These are phyloP conservation scores for Boehmeria nivea DNA, from an alignment of 306 rosid species.

Conservation along the genomic window DNA sequence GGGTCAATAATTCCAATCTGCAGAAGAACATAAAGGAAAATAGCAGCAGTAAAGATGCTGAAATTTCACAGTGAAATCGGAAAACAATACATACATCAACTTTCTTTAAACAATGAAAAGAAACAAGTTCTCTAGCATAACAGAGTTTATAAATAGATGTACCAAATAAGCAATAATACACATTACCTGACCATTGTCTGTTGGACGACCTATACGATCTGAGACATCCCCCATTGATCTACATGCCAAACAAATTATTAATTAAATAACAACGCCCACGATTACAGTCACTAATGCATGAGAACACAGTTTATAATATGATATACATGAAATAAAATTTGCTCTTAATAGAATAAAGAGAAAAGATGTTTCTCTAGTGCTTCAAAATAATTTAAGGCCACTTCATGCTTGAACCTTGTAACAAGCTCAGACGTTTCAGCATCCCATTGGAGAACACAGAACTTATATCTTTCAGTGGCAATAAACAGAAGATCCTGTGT, in stretches of 20 bases:
- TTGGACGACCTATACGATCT: conserved; percentile 96
- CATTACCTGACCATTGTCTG: conserved; percentile 92
- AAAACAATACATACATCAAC: conserved; percentile 7
- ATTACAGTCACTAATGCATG: background rate
- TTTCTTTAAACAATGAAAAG: background rate
- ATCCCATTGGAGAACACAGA: conserved; percentile 98
- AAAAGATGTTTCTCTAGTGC: too few species aligned
- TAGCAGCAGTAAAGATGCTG: conserved; percentile 7
- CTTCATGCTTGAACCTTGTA: conserved; percentile 39
- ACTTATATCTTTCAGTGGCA: conserved; percentile 96
- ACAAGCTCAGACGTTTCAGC: conserved; percentile 73
- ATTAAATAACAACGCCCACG: background rate
- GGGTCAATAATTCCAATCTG: conserved; percentile 99
- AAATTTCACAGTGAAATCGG: conserved; percentile 9
- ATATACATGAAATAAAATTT: background rate
- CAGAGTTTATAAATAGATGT: background rate
- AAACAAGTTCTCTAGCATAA: background rate
- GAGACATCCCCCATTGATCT: conserved; percentile 99
- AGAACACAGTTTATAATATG: background rate
- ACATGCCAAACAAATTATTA: conserved; percentile 16
- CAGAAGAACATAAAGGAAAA: conserved; percentile 14
- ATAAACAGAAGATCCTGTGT: conserved; percentile 83
- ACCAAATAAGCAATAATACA: conserved; percentile 7
- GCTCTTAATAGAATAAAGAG: too few species aligned
- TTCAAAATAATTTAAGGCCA: background rate